phyloP scores from a whole-genome alignment of 148 eudicot species.

The Beta vulgaris region DNA sequence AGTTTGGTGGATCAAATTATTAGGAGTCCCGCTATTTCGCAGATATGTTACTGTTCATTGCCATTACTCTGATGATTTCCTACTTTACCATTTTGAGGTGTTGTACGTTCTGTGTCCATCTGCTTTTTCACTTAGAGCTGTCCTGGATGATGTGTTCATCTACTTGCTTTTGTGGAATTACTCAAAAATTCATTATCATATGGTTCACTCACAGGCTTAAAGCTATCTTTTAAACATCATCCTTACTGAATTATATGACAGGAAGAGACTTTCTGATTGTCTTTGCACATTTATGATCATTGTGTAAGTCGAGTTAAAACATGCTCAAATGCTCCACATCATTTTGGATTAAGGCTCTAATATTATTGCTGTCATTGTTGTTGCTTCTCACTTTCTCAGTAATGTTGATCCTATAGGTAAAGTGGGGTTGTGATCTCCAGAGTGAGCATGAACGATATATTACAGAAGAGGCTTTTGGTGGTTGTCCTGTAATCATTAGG shows the following conservation, averaged over 20 bases:
- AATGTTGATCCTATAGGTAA: constrained; percentile 49
- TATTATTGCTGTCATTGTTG: neutral
- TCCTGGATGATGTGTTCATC: no score
- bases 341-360: neutral
- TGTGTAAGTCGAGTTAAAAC: neutral
- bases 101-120: neutral
- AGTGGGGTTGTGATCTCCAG: constrained; percentile 98
- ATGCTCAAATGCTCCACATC: neutral
- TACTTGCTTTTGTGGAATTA: neutral
- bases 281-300: neutral
- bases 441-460: constrained; percentile 98
- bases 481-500: constrained; percentile 91
- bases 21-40: neutral
- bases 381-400: neutral
- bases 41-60: neutral
- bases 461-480: constrained; percentile 84
- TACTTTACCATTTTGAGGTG: neutral
- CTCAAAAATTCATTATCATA: neutral
- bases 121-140: no score
- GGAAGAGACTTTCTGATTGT: neutral
- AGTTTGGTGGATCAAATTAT: neutral
- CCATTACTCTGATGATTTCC: neutral
- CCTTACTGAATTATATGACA: no score
- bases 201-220: neutral
- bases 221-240: neutral